Evolutionary conservation across 2,329 filamentous ascomycete species (phyloP), one percentile per base, ranked within the genome.

Genomic region (Colletotrichum plurivorum): DNA sequence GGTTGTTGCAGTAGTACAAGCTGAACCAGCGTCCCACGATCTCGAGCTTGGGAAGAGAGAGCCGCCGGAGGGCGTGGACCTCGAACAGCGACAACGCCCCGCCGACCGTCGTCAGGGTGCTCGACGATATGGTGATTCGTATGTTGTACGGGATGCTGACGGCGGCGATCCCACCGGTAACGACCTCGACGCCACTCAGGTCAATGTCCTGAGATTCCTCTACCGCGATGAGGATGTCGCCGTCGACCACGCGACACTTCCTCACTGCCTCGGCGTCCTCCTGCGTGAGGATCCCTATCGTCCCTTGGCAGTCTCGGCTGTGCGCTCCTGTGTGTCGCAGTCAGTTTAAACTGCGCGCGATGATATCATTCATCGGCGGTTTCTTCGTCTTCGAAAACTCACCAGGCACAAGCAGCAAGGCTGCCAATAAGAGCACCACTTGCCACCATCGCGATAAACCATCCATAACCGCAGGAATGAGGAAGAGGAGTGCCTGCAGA

Each of bases 211-310:
- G 16, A 18, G 55, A 25, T 1, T 18, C 5, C 12, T 25, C 5
- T 3, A 20, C 31, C 3, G 15, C n/a, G 10, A 56, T 41, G 13
- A 41, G 12, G 18, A 56, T 15, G n/a, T 56, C n/a, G 3, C 53
- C 53, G 27, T 54, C 39, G n/a, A 56, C 53, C 39, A 39, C 53
- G 18, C 36, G 53, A 31, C 53, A 56, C 4, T 45, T 56, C 12
- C 53, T 27, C n/a, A 25, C 7, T 7, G 36, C 18, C n/a, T 56
- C 13, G 12, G 53, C 36, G 39, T 56, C 53, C 7, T 22, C 15
- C 15, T 36, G 18, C 12, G 36, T 43, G 12, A 13, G 8, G 36
- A 43, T 43, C 18, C 36, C 31, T 10, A 56, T 25, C 31, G n/a
- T 27, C 3, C 20, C 36, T 43, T 43, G 41, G 18, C 53, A 56